phyloP scores from a whole-genome alignment of 352 stramenopile species.

The Globisporangium splendens region DNA sequence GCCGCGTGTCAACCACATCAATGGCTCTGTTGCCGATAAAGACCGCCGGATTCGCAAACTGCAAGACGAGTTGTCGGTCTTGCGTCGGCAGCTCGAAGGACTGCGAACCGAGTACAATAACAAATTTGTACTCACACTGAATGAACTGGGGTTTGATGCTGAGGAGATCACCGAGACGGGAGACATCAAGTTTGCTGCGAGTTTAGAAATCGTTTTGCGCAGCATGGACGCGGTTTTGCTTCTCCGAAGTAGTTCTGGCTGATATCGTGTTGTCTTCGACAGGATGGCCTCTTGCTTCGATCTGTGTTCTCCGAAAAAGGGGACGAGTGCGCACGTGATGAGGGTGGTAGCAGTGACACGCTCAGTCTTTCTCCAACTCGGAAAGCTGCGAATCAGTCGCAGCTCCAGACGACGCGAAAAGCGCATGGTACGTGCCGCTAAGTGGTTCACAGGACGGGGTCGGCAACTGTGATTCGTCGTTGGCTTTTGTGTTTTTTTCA shows the following conservation, averaged over 20 bases:
- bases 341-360: neutral
- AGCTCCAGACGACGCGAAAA: constrained; percentile 10
- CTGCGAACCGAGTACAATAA: constrained; percentile 75
- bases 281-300: constrained; percentile 68
- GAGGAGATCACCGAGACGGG: constrained; percentile 72
- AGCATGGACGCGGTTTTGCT: neutral
- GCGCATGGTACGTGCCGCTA: constrained; percentile 10
- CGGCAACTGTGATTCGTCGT: neutral
- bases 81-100: constrained; percentile 64
- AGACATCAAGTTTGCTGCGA: constrained; percentile 80
- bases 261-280: neutral
- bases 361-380: constrained; percentile 8
- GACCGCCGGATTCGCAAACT: constrained; percentile 81
- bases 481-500: neutral
- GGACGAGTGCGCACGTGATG: constrained; percentile 1
- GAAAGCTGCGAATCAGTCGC: constrained; percentile 11
- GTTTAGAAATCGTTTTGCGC: constrained; percentile 1
- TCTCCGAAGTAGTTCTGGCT: neutral
- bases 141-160: constrained; percentile 76
- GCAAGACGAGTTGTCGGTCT: constrained; percentile 60
- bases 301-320: constrained; percentile 48
- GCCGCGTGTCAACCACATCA: constrained; percentile 85
- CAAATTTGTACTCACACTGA: constrained; percentile 63
- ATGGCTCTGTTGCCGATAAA: constrained; percentile 77
- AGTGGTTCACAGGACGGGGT: too few species aligned